phyloP scores from a whole-genome alignment of 495 filamentous ascomycete genomes.

The Penicillium pancosmium region DNA sequence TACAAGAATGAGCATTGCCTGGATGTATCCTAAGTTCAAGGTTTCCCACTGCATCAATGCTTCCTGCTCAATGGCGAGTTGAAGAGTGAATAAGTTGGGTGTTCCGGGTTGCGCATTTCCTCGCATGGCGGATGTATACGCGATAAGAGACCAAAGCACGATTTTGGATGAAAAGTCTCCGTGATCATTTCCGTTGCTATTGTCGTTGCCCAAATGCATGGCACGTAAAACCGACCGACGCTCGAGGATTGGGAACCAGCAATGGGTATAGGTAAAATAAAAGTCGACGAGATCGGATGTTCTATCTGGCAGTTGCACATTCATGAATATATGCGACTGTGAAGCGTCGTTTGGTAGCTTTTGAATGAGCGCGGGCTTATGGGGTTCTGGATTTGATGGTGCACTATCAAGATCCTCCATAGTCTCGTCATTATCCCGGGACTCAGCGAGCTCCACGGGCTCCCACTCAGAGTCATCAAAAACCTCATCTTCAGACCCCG shows the following conservation, averaged over 20 bases:
- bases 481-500: conserved; percentile 10
- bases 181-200: background rate
- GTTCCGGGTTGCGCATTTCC: background rate
- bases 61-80: conserved; percentile 17
- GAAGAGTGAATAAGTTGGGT: conserved; percentile 5
- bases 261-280: conserved; percentile 66
- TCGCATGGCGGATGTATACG: conserved; percentile 15
- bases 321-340: background rate
- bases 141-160: conserved; percentile 27
- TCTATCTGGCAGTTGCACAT: conserved; percentile 17
- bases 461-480: conserved; percentile 23
- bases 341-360: background rate
- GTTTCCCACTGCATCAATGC: conserved; percentile 24
- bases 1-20: conserved; percentile 57
- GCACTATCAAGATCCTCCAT: conserved; percentile 4
- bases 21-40: conserved; percentile 53
- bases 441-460: conserved; percentile 9
- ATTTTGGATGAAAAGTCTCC: conserved; percentile 25
- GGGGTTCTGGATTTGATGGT: background rate
- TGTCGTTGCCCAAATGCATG: conserved; percentile 16
- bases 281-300: conserved; percentile 53
- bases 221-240: conserved; percentile 54
- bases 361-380: background rate
- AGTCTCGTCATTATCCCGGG: conserved; percentile 3
- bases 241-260: conserved; percentile 67